Evolutionary conservation across 2,329 filamentous ascomycete genomes (phyloP).

Genomic region (Paraphoma sp.): DNA sequence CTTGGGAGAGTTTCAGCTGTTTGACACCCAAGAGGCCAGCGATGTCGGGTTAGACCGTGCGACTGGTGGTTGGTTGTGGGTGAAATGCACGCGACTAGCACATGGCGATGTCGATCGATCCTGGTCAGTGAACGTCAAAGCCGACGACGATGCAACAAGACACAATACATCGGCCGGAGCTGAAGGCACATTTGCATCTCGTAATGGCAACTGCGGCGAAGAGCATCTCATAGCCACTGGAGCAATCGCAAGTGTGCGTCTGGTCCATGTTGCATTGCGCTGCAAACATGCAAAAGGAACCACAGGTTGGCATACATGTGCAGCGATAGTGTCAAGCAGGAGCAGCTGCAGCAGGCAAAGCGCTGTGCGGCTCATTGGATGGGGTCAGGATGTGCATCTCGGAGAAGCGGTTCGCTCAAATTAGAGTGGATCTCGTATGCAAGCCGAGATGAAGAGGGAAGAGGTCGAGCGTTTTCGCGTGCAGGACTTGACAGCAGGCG

Average conservation of each 20-base stretch:
- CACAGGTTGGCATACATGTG: slow-evolving; percentile 12
- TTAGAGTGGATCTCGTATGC: slow-evolving; percentile 23
- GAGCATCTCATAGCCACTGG: slow-evolving; percentile 4
- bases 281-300: slow-evolving; percentile 22
- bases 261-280: slow-evolving; percentile 14
- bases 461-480: slow-evolving; percentile 36
- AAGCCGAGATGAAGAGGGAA: slow-evolving; percentile 37
- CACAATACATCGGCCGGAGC: not conserved
- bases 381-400: slow-evolving; percentile 3
- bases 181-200: slow-evolving; percentile 9
- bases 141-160: not conserved
- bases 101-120: slow-evolving; percentile 9
- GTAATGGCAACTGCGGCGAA: slow-evolving; percentile 15
- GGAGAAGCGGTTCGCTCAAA: slow-evolving; percentile 10
- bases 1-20: slow-evolving; percentile 3
- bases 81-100: slow-evolving; percentile 12
- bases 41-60: slow-evolving; percentile 14
- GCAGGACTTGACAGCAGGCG: slow-evolving; percentile 36
- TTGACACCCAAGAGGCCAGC: slow-evolving; percentile 9
- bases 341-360: slow-evolving; percentile 27
- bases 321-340: slow-evolving; percentile 29
- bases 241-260: not conserved
- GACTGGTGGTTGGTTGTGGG: slow-evolving; percentile 20
- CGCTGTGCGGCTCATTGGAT: slow-evolving; percentile 29
- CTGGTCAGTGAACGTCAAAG: not conserved